Evolutionary conservation across 495 filamentous ascomycete species (phyloP).

Genomic region (Penicillium tannophilum): DNA sequence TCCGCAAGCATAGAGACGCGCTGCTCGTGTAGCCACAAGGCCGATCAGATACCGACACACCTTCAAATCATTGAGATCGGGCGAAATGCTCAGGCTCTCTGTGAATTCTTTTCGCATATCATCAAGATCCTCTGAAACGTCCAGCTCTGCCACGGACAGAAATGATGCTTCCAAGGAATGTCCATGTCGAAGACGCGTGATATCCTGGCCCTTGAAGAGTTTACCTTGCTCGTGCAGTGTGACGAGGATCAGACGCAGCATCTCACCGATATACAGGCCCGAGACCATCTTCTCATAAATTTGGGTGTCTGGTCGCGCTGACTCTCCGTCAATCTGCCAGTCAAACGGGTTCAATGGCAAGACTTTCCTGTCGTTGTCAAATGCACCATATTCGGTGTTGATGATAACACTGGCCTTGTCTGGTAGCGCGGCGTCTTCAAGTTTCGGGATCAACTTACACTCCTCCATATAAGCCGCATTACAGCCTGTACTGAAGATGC

Average conservation of each 20-base stretch:
- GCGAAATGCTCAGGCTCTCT: conserved; percentile 63
- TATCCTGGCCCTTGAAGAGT: conserved; percentile 41
- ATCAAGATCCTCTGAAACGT: conserved; percentile 66
- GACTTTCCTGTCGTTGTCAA: conserved; percentile 87
- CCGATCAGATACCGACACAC: conserved; percentile 79
- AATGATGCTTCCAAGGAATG: conserved; percentile 82
- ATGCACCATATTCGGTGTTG: conserved; percentile 97
- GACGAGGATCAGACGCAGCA: conserved; percentile 44
- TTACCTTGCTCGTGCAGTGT: conserved; percentile 34
- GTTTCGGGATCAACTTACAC: conserved; percentile 79
- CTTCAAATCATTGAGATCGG: conserved; percentile 71
- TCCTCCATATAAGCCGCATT: conserved; percentile 97
- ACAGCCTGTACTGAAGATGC: conserved; percentile 95
- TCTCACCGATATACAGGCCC: conserved; percentile 50
- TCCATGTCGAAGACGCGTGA: conserved; percentile 61
- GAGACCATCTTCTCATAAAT: conserved; percentile 54
- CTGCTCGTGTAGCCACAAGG: conserved; percentile 84
- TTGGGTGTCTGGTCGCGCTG: conserved; percentile 46
- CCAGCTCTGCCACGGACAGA: conserved; percentile 75
- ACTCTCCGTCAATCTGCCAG: conserved; percentile 39
- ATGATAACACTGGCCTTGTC: conserved; percentile 83
- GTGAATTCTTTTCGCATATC: conserved; percentile 76
- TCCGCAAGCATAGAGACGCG: conserved; percentile 86
- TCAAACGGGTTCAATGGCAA: conserved; percentile 58
- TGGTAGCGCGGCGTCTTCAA: conserved; percentile 78